Evolutionary conservation across 805 yeast genomes (phyloP).

Genomic region (Wickerhamiella azymoides): DNA sequence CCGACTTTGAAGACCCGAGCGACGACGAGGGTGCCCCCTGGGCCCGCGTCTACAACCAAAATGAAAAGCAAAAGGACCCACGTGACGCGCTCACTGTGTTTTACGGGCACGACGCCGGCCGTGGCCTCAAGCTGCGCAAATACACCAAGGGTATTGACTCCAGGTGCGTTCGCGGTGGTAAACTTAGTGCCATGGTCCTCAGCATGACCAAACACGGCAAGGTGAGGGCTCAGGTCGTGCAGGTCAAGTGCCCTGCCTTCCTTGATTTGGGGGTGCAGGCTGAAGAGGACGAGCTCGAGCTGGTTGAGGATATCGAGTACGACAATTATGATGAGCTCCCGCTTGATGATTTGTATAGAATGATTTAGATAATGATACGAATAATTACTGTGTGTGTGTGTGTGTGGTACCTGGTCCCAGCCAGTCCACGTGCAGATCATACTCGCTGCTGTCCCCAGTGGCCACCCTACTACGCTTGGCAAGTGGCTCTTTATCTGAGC

Average conservation of each 20-base stretch:
- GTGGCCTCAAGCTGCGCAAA: conserved; percentile 52
- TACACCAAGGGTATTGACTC: conserved; percentile 72
- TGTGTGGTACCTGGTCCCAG: too few relatives aligned
- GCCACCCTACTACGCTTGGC: too few relatives aligned
- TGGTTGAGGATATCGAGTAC: neutral
- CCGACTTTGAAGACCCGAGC: conserved; percentile 45
- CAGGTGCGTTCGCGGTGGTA: conserved; percentile 66
- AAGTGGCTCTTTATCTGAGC: too few relatives aligned
- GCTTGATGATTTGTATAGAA: neutral
- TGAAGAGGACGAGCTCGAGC: neutral
- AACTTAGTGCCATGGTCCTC: conserved; percentile 48
- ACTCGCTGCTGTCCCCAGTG: too few relatives aligned
- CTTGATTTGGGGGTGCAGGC: neutral
- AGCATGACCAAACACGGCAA: conserved; percentile 18
- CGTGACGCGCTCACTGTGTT: conserved; percentile 33
- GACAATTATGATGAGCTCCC: neutral
- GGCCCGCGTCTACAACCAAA: conserved; percentile 42
- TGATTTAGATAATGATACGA: neutral
- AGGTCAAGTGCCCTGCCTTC: conserved; percentile 18
- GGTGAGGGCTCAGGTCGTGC: conserved; percentile 20
- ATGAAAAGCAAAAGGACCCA: conserved; percentile 23
- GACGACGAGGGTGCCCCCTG: conserved; percentile 34
- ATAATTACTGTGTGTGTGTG: too few relatives aligned
- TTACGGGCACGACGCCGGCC: conserved; percentile 82
- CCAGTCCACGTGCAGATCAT: too few relatives aligned